A percentile compares a stretch with the other conserved stretches of the same genome.
phyloP scores from a whole-genome alignment of 2,329 filamentous ascomycete genomes.

The Blastomyces silverae region DNA sequence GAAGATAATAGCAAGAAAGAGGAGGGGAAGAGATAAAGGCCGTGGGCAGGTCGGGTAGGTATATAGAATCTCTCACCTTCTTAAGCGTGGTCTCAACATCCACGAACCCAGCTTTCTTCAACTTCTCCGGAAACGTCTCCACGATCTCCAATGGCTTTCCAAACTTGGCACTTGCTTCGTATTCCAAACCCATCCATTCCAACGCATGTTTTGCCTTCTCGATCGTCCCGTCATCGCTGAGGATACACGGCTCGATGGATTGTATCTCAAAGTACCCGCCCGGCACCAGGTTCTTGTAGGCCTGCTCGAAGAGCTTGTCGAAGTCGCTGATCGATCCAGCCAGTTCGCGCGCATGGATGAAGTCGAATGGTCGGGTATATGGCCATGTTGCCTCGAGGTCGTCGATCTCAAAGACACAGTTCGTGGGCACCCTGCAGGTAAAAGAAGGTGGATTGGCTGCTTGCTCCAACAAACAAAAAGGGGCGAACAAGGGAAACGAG shows the following conservation, averaged over 20 bases:
- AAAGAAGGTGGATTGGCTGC: not conserved
- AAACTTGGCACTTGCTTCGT: slow-evolving; percentile 25
- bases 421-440: slow-evolving; percentile 24
- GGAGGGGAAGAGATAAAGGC: too few relatives aligned
- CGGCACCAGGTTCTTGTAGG: slow-evolving; percentile 36
- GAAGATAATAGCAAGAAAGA: not conserved
- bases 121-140: slow-evolving; percentile 36
- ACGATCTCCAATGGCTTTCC: slow-evolving; percentile 34
- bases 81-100: slow-evolving; percentile 46
- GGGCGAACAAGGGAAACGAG: not conserved
- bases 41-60: not conserved
- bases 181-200: not conserved
- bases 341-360: slow-evolving; percentile 25
- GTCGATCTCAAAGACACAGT: slow-evolving; percentile 26
- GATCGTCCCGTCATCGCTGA: slow-evolving; percentile 29
- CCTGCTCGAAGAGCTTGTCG: slow-evolving; percentile 23
- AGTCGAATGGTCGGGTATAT: slow-evolving; percentile 19
- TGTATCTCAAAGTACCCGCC: slow-evolving; percentile 49
- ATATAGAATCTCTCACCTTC: slow-evolving; percentile 27
- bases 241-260: slow-evolving; percentile 26
- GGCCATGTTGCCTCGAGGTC: slow-evolving; percentile 25
- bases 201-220: not conserved
- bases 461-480: not conserved
- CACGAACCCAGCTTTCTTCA: slow-evolving; percentile 49
- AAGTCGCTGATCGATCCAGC: slow-evolving; percentile 23